A percentile compares a stretch with the other conserved stretches of the same genome.
Evolutionary conservation across 2,329 filamentous ascomycete genomes (phyloP).

Genomic region (Sporothrix dimorphospora): DNA sequence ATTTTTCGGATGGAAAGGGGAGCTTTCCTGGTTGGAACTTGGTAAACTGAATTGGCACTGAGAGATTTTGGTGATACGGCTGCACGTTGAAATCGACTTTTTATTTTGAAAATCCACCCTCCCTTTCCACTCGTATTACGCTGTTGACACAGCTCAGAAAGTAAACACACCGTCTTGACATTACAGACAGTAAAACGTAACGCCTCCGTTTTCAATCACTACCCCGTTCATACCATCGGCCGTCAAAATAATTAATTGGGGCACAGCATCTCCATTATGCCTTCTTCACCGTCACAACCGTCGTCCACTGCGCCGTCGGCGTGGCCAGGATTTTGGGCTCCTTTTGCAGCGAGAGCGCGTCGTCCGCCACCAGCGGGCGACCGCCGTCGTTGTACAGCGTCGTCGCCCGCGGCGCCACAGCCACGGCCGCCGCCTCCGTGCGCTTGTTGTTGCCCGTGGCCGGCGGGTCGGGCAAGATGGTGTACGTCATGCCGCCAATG

Average conservation of each 20-base stretch:
- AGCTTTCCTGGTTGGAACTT: not conserved
- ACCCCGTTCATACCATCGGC: not conserved
- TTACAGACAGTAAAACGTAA: not conserved
- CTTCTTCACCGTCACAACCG: constrained; percentile 19
- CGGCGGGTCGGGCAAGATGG: constrained; percentile 19
- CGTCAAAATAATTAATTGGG: too few relatives aligned
- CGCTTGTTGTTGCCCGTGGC: constrained; percentile 22
- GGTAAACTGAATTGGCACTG: too few relatives aligned
- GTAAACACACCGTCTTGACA: not conserved
- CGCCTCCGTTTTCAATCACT: not conserved
- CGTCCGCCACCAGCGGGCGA: not conserved
- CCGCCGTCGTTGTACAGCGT: constrained; percentile 15
- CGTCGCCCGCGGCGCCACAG: not conserved
- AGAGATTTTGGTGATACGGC: too few relatives aligned
- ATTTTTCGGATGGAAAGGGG: not conserved
- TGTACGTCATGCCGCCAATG: constrained; percentile 25
- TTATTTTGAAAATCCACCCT: too few relatives aligned
- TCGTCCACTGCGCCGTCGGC: constrained; percentile 24
- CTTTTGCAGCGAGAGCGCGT: not conserved
- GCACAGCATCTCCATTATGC: not conserved
- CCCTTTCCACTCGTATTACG: not conserved
- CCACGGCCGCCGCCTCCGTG: not conserved
- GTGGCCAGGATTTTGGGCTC: not conserved
- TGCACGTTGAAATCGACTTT: not conserved
- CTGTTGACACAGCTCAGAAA: not conserved